phyloP scores from a whole-genome alignment of 1,284 basidiomycete genomes.

The Ustilago sp. region DNA sequence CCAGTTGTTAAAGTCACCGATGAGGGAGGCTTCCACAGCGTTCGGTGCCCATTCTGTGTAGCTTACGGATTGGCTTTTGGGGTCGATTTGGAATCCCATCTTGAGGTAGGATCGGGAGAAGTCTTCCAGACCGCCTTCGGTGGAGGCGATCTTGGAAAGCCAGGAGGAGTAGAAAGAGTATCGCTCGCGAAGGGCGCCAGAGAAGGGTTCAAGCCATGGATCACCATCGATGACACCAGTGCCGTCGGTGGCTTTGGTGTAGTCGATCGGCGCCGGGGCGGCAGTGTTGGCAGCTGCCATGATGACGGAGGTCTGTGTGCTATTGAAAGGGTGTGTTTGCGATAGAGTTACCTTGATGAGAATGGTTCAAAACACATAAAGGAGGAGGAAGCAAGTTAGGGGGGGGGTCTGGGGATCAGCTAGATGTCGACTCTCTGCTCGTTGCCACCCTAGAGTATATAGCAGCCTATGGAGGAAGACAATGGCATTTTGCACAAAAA shows the following conservation, averaged over 20 bases:
- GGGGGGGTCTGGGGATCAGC: too few species aligned
- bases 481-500: background rate
- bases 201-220: slow-evolving; percentile 66
- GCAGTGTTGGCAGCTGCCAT: slow-evolving; percentile 28
- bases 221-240: slow-evolving; percentile 62
- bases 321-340: background rate
- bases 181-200: slow-evolving; percentile 53
- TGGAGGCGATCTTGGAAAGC: slow-evolving; percentile 48
- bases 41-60: slow-evolving; percentile 98
- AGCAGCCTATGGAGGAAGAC: background rate
- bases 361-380: background rate
- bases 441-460: slow-evolving; percentile 16
- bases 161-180: slow-evolving; percentile 57
- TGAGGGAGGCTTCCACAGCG: slow-evolving; percentile 82
- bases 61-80: slow-evolving; percentile 77
- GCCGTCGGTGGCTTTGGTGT: slow-evolving; percentile 60
- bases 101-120: slow-evolving; percentile 89
- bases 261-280: slow-evolving; percentile 50
- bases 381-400: background rate
- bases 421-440: background rate
- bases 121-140: slow-evolving; percentile 78
- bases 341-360: background rate
- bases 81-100: slow-evolving; percentile 82
- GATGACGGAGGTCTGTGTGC: background rate
- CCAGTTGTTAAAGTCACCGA: slow-evolving; percentile 97